Percentiles rank a stretch among this genome's conserved stretches.
Conservation (phyloP, 352 stramenopile species). For the Phytophthora pini region DNA sequence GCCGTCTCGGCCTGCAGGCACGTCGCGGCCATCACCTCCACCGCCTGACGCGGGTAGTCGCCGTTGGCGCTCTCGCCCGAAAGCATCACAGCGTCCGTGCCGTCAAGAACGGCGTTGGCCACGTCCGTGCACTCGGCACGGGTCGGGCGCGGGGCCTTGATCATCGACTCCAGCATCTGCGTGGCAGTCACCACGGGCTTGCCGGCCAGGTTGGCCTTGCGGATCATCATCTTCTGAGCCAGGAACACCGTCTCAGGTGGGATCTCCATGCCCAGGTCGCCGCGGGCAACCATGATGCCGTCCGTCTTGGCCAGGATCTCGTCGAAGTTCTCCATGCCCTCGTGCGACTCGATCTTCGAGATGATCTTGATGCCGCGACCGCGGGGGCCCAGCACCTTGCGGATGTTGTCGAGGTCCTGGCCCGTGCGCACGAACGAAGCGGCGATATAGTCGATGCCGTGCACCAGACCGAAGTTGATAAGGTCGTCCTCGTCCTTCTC, state of each 20-base stretch:
- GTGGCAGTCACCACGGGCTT: constrained; percentile 99
- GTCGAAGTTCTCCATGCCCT: constrained; percentile 96
- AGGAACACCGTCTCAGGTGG: constrained; percentile 97
- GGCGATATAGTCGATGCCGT: constrained; percentile 98
- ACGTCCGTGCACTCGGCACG: constrained; percentile 99
- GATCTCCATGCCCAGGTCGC: constrained; percentile 99
- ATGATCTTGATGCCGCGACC: constrained; percentile 95
- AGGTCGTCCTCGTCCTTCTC: constrained; percentile 95
- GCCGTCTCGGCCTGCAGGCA: constrained; percentile 91
- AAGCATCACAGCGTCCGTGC: constrained; percentile 98
- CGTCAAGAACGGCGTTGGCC: constrained; percentile 98
- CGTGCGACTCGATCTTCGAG: constrained; percentile 98
- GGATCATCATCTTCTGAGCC: constrained; percentile 99
- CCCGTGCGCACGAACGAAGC: constrained; percentile 98
- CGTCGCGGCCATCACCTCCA: constrained; percentile 96
- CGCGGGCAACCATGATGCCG: constrained; percentile 99
- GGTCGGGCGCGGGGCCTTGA: constrained; percentile 95
- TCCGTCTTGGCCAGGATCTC: constrained; percentile 97
- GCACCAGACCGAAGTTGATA: constrained; percentile 94
- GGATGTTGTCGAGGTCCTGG: constrained; percentile 97
- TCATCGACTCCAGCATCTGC: constrained; percentile 99
- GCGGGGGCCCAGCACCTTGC: constrained; percentile 84
- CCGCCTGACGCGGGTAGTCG: constrained; percentile 94
- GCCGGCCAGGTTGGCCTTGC: constrained; percentile 95
- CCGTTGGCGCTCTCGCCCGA: constrained; percentile 98